Evolutionary conservation across 2,329 filamentous ascomycete species (phyloP).

Genomic region (Whalleya microplaca): DNA sequence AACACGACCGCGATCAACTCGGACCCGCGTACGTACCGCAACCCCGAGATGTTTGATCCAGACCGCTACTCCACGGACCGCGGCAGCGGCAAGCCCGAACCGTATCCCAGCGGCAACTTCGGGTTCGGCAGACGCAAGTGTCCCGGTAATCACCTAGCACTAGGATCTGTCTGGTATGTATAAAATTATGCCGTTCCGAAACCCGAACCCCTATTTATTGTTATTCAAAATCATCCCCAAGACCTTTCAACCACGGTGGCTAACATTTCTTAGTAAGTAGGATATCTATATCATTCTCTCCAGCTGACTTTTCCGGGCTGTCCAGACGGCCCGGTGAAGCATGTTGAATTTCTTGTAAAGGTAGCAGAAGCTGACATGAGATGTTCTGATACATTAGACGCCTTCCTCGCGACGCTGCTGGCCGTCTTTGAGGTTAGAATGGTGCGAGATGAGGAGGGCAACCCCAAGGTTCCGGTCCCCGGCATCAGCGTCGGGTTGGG

Average conservation of each 20-base stretch:
- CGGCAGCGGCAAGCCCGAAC: slow-evolving; percentile 31
- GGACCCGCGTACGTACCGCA: slow-evolving; percentile 44
- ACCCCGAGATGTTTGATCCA: slow-evolving; percentile 50
- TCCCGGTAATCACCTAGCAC: slow-evolving; percentile 54
- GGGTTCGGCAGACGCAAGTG: slow-evolving; percentile 58
- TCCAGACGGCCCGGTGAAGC: too few relatives aligned
- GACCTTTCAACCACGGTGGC: too few relatives aligned
- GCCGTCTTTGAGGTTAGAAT: slow-evolving; percentile 42
- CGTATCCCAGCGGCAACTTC: slow-evolving; percentile 51
- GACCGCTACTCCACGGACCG: slow-evolving; percentile 46
- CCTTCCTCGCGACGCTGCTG: slow-evolving; percentile 45
- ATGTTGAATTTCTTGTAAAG: too few relatives aligned
- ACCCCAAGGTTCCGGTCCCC: slow-evolving; percentile 12
- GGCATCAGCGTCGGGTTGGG: slow-evolving; percentile 17
- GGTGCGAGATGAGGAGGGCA: slow-evolving; percentile 39
- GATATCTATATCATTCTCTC: too few relatives aligned
- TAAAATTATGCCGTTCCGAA: too few relatives aligned
- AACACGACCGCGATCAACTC: slow-evolving; percentile 51
- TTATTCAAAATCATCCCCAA: too few relatives aligned
- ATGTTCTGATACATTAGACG: too few relatives aligned
- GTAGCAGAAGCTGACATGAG: too few relatives aligned
- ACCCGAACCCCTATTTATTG: too few relatives aligned
- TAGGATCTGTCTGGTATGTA: slow-evolving; percentile 46
- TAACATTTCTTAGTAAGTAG: too few relatives aligned
- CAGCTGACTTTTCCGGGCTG: too few relatives aligned